Evolutionary conservation across 257 asterid genomes (phyloP), one percentile per base, ranked within the genome.

Genomic region (Sherardia arvensis): DNA sequence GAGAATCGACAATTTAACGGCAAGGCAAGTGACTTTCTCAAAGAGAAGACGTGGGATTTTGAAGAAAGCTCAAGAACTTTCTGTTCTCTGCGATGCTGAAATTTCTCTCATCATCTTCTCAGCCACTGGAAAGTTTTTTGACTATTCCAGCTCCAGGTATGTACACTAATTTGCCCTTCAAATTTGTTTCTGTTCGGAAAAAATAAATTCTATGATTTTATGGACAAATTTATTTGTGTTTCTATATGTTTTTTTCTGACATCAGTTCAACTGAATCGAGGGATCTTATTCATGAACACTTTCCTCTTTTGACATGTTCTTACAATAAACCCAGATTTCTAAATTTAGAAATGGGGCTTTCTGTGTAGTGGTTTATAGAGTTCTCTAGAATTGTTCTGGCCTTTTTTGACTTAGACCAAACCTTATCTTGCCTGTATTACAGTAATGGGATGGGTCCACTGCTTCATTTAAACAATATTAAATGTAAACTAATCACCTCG

Each of bases 1-100:
- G 80, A 71, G 72, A 71, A 78, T 78, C 18, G 83, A 78, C 34
- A 78, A 78, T 49, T 45, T 66, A 4, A 74, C 83, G 0, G 75
- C 80, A 0, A 78, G 83, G 51, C 83, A 78, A 48, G 83, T 78
- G 63, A 78, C 83, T 20, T 78, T 78, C 55, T 78, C 83, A 2
- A 78, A 78, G 74, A 74, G 83, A 27, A 78, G 79, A 65, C 58
- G 75, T 53, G 83, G 83, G 27, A 64, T 78, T 10, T 68, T 78
- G 58, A 78, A 78, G 77, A 78, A 78, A 69, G 83, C 83, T 36
- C 75, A 65, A 40, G 83, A 78, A 56, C 80, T 78, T 32, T 60
- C 77, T 0, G 74, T 78, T 45, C 69, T 78, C 1, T 78, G 83
- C 55, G 83, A 78, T 78, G 83, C 75, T 43, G 71, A 78, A 21